These are phyloP conservation scores for Teunomyces aglyptinius DNA, from an alignment of 805 yeast genomes.

Conservation along the genomic window DNA sequence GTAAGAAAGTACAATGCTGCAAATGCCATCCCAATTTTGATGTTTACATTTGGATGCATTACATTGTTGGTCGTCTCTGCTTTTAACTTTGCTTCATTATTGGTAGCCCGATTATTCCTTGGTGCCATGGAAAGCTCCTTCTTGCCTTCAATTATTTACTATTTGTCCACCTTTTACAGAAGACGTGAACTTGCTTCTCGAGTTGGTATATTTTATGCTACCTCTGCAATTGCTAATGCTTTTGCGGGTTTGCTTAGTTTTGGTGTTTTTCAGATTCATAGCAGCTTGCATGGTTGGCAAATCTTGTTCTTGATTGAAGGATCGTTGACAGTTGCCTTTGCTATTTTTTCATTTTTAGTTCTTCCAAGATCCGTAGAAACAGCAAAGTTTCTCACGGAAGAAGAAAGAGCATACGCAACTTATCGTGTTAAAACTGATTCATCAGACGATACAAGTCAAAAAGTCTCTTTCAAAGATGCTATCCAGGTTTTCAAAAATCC, in stretches of 20 bases:
- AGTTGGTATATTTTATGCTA: constrained; percentile 36
- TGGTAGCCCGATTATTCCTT: constrained; percentile 36
- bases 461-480: constrained; percentile 39
- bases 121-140: constrained; percentile 38
- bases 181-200: constrained; percentile 37
- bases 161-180: constrained; percentile 36
- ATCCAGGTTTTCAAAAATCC: constrained; percentile 46
- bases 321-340: constrained; percentile 32
- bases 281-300: constrained; percentile 46
- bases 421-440: constrained; percentile 46
- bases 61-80: constrained; percentile 38
- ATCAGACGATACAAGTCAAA: constrained; percentile 36
- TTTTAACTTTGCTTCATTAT: constrained; percentile 30
- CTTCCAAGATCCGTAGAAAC: constrained; percentile 38
- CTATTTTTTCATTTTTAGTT: constrained; percentile 29
- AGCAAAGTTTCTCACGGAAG: constrained; percentile 38
- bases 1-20: constrained; percentile 44
- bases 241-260: constrained; percentile 36
- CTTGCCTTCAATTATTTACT: constrained; percentile 39
- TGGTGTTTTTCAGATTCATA: constrained; percentile 39
- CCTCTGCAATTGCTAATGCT: constrained; percentile 34
- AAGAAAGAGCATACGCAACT: constrained; percentile 37
- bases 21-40: constrained; percentile 42
- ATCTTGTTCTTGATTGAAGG: constrained; percentile 49
- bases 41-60: constrained; percentile 45